phyloP scores from a whole-genome alignment of 2,329 filamentous ascomycete species.

The Elsinoe arachidis region DNA sequence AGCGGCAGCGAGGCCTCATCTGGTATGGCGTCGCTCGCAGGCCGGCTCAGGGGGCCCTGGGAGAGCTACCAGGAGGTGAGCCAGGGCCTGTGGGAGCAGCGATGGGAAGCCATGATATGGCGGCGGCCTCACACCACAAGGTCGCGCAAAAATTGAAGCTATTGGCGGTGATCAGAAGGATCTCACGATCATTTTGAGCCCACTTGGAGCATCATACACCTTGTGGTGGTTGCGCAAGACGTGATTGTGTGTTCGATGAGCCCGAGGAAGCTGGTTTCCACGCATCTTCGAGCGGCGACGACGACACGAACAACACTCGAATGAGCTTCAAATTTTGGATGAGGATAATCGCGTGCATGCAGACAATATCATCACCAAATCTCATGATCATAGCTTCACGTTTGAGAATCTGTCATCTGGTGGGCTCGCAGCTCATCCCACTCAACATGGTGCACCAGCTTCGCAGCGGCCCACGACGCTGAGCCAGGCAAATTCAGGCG shows the following conservation, averaged over 20 bases:
- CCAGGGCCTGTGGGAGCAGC: not conserved
- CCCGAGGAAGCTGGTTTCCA: not conserved
- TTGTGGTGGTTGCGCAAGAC: not conserved
- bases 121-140: not conserved
- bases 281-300: not conserved
- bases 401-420: conserved; percentile 6
- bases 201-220: not conserved
- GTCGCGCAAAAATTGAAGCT: not conserved
- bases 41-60: not conserved
- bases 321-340: not conserved
- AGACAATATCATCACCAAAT: not conserved
- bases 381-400: not conserved
- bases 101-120: not conserved
- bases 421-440: not conserved
- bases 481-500: not conserved
- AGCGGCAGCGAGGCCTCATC: not conserved
- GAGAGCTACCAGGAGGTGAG: not conserved
- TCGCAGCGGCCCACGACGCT: not conserved
- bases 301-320: not conserved
- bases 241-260: not conserved
- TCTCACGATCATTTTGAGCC: not conserved
- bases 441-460: not conserved
- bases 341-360: not conserved
- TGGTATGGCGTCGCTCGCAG: not conserved
- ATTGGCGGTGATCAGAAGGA: not conserved